phyloP scores from a whole-genome alignment of 257 asterid genomes.

The Orobanche coerulescens region DNA sequence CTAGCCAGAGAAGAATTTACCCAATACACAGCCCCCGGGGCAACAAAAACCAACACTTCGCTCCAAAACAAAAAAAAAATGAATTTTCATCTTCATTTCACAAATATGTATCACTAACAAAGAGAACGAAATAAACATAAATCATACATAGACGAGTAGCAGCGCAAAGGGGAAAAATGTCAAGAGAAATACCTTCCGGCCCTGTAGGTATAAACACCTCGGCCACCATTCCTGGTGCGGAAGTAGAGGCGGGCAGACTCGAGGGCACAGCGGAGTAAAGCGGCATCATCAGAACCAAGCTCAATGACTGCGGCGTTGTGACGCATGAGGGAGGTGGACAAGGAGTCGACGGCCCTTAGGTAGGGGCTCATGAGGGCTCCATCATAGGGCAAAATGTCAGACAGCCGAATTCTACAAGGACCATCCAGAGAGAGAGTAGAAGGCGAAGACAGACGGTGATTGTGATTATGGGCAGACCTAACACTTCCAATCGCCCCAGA shows the following conservation, averaged over 20 bases:
- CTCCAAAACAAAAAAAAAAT: slow-evolving; percentile 2
- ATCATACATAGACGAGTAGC: neutral
- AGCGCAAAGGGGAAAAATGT: neutral
- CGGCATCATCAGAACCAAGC: slow-evolving; percentile 55
- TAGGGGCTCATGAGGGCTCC: slow-evolving; percentile 66
- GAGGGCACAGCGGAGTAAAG: slow-evolving; percentile 73
- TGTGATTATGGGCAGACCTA: slow-evolving; percentile 29
- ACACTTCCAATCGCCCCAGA: slow-evolving; percentile 16
- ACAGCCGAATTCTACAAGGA: slow-evolving; percentile 50
- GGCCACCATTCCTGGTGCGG: slow-evolving; percentile 54
- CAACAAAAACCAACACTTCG: neutral
- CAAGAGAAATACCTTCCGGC: slow-evolving; percentile 63
- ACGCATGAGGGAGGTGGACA: slow-evolving; percentile 75
- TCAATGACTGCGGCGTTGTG: slow-evolving; percentile 88
- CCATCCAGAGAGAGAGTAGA: slow-evolving; percentile 34
- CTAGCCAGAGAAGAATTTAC: slow-evolving; percentile 5
- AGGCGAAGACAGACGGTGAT: slow-evolving; percentile 24
- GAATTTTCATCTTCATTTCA: neutral
- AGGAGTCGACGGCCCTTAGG: slow-evolving; percentile 58
- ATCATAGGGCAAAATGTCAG: slow-evolving; percentile 75
- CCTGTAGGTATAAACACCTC: slow-evolving; percentile 61
- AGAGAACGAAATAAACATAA: neutral
- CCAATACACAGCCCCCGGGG: neutral
- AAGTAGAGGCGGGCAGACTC: slow-evolving; percentile 67
- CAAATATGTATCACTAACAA: neutral